phyloP scores from a whole-genome alignment of 768 basidiomycete genomes.

The Boletus tylopilopsis region DNA sequence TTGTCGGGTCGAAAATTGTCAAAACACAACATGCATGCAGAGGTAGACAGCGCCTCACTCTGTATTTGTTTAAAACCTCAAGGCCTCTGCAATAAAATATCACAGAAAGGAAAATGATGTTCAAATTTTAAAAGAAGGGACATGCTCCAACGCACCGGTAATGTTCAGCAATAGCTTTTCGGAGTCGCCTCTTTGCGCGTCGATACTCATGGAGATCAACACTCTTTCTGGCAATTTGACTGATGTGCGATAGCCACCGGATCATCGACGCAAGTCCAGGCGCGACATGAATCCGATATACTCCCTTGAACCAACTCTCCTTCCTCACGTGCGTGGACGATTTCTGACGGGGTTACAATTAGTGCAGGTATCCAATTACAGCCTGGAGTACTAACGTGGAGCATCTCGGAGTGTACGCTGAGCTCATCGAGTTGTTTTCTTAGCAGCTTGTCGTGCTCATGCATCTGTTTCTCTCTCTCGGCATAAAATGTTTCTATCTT shows the following conservation, averaged over 20 bases:
- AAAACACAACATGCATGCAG: not conserved
- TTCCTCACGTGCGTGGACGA: conserved; percentile 4
- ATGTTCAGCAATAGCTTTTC: conserved; percentile 77
- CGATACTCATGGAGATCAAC: conserved; percentile 73
- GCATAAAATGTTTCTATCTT: conserved; percentile 86
- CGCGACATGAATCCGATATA: not conserved
- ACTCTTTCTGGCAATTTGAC: not conserved
- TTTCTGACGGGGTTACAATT: conserved; percentile 9
- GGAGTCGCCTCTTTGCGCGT: conserved; percentile 77
- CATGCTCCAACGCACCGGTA: conserved; percentile 52
- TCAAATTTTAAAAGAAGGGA: not conserved
- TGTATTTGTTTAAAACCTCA: conserved; percentile 84
- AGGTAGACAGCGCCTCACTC: conserved; percentile 40
- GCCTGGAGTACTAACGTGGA: conserved; percentile 42
- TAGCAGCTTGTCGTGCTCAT: conserved; percentile 41
- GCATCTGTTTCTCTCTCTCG: conserved; percentile 63
- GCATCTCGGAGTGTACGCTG: conserved; percentile 57
- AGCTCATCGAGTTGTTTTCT: conserved; percentile 73
- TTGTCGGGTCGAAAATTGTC: not conserved
- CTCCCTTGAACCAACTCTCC: conserved; percentile 12
- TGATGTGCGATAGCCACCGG: not conserved
- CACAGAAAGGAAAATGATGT: not conserved
- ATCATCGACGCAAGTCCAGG: conserved; percentile 2
- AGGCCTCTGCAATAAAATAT: conserved; percentile 48
- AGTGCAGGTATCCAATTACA: not conserved